Conservation (phyloP, 768 basidiomycete species). For the Trametes meyenii region DNA sequence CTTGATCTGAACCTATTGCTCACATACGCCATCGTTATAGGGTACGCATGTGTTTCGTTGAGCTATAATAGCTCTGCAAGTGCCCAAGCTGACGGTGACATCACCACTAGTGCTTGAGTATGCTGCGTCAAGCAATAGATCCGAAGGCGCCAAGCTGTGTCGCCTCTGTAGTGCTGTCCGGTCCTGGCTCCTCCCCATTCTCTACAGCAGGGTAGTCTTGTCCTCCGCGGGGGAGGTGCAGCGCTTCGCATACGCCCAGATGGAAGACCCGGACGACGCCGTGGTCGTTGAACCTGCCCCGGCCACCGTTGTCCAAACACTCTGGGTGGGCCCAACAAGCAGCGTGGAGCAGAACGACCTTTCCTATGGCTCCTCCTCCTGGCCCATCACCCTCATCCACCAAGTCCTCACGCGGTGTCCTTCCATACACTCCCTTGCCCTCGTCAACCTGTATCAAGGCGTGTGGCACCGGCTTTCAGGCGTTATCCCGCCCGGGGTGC, state of each 20-base stretch:
- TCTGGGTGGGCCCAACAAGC: conserved; percentile 1
- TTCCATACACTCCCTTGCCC: conserved; percentile 34
- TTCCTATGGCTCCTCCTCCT: conserved; percentile 32
- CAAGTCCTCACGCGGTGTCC: conserved; percentile 36
- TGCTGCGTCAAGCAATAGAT: conserved; percentile 1
- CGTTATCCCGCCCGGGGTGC: conserved; percentile 36
- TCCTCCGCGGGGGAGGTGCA: conserved; percentile 12
- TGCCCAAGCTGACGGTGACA: neutral
- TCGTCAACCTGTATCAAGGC: conserved; percentile 38
- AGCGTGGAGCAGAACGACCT: conserved; percentile 17
- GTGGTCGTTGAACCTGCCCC: neutral
- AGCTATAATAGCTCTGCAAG: neutral
- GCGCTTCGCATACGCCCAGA: conserved; percentile 9
- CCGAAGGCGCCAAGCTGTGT: conserved; percentile 12
- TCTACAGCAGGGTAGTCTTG: conserved; percentile 20
- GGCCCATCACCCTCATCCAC: conserved; percentile 23
- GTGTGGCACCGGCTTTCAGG: conserved; percentile 36
- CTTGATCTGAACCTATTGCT: neutral
- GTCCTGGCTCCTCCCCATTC: conserved; percentile 13
- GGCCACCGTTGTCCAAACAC: conserved; percentile 25
- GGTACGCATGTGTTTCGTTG: neutral
- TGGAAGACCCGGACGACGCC: neutral
- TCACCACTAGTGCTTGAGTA: conserved; percentile 3
- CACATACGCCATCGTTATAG: neutral
- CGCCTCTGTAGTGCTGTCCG: conserved; percentile 16